These are phyloP conservation scores for Akanthomyces muscarius DNA, from an alignment of 2,329 filamentous ascomycete species.

Conservation along the genomic window DNA sequence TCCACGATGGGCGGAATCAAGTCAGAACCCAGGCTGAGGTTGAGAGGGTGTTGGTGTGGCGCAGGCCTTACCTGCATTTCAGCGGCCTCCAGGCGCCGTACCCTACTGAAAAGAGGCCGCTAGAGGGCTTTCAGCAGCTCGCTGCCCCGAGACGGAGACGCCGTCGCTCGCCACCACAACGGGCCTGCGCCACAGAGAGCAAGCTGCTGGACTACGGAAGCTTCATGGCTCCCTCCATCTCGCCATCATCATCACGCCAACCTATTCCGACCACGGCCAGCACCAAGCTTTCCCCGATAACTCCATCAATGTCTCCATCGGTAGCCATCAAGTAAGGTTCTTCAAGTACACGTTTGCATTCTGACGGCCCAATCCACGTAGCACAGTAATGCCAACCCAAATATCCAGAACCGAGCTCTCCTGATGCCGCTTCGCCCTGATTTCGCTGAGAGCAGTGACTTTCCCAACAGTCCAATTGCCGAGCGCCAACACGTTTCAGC, in stretches of 20 bases:
- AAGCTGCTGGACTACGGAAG: background rate
- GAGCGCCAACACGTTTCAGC: background rate
- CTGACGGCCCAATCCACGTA: background rate
- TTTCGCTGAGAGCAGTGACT: background rate
- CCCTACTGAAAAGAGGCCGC: background rate
- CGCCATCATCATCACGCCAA: background rate
- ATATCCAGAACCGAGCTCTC: no score
- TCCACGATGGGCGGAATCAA: background rate
- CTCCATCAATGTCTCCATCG: background rate
- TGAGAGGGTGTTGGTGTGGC: background rate
- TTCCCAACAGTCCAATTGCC: background rate
- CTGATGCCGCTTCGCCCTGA: background rate
- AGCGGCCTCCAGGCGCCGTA: conserved; percentile 3
- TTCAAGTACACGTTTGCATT: background rate
- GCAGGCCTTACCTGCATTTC: background rate
- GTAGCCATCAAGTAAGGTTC: background rate
- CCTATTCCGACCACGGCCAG: background rate
- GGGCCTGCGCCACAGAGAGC: background rate
- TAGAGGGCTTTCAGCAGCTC: background rate
- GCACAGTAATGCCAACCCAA: background rate
- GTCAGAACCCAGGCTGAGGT: background rate
- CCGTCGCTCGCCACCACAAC: background rate
- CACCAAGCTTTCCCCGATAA: background rate
- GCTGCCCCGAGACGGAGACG: background rate
- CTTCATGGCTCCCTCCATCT: background rate